Percentiles rank a stretch among this genome's conserved stretches.
These are phyloP conservation scores for Lyophyllum shimeji DNA, from an alignment of 768 basidiomycete species.

Conservation along the genomic window DNA sequence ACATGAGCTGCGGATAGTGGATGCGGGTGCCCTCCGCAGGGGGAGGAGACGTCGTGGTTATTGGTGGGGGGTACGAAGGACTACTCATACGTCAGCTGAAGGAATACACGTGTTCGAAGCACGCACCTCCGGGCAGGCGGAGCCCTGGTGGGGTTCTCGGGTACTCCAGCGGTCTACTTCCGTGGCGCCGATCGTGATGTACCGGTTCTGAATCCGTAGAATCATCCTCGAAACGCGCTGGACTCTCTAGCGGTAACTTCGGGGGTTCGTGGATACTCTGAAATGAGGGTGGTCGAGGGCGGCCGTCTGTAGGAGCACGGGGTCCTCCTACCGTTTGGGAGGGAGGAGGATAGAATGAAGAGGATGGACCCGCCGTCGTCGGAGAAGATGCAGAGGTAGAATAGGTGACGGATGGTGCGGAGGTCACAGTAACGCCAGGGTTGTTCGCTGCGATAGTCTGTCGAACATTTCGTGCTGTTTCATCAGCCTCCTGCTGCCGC, in stretches of 20 bases:
- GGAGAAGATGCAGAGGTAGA: conserved; percentile 17
- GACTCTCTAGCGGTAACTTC: conserved; percentile 66
- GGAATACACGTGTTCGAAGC: conserved; percentile 6
- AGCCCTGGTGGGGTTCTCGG: conserved; percentile 26
- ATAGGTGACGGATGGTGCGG: conserved; percentile 12
- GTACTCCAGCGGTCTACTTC: conserved; percentile 20
- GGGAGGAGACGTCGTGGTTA: conserved; percentile 74
- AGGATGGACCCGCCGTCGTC: conserved; percentile 12
- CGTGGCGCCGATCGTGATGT: conserved; percentile 23
- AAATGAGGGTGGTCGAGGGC: conserved; percentile 36
- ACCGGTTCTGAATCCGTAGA: conserved; percentile 47
- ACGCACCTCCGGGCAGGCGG: conserved; percentile 34
- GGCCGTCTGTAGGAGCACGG: conserved; percentile 27
- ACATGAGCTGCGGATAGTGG: conserved; percentile 74
- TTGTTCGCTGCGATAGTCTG: conserved; percentile 30
- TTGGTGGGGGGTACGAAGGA: conserved; percentile 48
- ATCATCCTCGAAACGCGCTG: conserved; percentile 50
- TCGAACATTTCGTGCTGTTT: conserved; percentile 44
- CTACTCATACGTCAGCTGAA: conserved; percentile 15
- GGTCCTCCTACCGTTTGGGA: conserved; percentile 19
- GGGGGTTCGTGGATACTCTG: conserved; percentile 26
- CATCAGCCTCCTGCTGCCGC: conserved; percentile 61
- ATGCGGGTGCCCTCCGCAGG: conserved; percentile 47
- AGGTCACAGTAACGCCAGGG: conserved; percentile 9
- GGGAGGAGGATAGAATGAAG: conserved; percentile 17